phyloP scores from a whole-genome alignment of 441 rosid species.

The Aleurites moluccanus region DNA sequence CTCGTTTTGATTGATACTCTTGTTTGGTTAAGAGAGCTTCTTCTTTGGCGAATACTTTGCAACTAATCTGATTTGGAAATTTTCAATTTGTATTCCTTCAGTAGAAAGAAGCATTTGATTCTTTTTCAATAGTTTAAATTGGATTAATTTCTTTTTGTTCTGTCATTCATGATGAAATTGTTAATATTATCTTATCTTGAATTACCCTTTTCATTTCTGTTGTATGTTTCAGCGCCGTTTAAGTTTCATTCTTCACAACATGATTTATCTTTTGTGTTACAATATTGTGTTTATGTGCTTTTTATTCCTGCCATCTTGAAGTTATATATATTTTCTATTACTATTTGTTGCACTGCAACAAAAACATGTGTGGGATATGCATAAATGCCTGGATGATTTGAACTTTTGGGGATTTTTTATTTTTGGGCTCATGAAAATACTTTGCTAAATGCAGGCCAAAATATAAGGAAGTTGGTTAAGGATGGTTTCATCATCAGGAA shows the following conservation, averaged over 20 bases:
- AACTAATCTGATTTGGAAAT: neutral
- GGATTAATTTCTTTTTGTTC: no score
- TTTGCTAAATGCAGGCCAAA: constrained; percentile 56
- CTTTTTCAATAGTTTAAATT: no score
- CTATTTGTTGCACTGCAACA: neutral
- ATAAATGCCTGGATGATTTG: neutral
- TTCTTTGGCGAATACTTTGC: neutral
- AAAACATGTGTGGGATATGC: neutral
- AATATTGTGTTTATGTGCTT: neutral
- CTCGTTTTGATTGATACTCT: neutral
- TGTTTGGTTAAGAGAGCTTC: neutral
- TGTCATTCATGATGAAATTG: neutral
- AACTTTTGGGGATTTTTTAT: neutral
- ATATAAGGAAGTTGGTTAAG: constrained; percentile 89
- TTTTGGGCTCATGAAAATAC: neutral
- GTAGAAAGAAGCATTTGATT: neutral
- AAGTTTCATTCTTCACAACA: neutral
- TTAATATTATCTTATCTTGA: neutral
- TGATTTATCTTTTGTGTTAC: neutral
- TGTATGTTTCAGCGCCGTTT: neutral
- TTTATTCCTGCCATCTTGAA: neutral
- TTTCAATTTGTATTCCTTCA: neutral
- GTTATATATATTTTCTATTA: neutral
- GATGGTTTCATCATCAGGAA: constrained; percentile 97
- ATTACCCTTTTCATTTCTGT: neutral